Conservation (phyloP, 495 filamentous ascomycete genomes). For the Penicillium cinerascens region DNA sequence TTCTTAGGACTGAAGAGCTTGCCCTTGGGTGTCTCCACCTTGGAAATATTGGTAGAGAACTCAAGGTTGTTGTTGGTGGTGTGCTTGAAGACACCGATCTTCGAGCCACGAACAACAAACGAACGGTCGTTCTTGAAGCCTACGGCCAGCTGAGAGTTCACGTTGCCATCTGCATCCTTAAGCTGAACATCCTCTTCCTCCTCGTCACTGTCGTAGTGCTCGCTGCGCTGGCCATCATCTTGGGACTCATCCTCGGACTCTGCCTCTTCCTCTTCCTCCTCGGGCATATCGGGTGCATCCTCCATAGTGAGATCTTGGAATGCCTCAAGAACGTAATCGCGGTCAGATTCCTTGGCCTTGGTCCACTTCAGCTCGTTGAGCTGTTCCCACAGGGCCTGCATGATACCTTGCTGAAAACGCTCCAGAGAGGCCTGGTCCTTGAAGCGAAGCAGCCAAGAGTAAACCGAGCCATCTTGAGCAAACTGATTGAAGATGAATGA, state of each 20-base stretch:
- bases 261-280: conserved; percentile 63
- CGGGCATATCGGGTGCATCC: conserved; percentile 58
- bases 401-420: conserved; percentile 87
- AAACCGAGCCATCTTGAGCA: conserved; percentile 79
- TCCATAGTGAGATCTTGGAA: conserved; percentile 96
- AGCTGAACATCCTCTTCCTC: conserved; percentile 80
- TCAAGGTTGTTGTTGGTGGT: conserved; percentile 87
- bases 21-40: conserved; percentile 85
- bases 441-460: conserved; percentile 94
- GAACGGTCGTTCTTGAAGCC: conserved; percentile 97
- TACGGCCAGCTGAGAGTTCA: conserved; percentile 95
- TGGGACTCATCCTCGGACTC: conserved; percentile 60
- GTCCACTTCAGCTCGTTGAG: conserved; percentile 92
- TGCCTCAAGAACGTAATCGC: conserved; percentile 90
- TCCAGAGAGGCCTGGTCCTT: conserved; percentile 75
- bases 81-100: conserved; percentile 99
- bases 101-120: conserved; percentile 92
- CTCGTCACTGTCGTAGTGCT: conserved; percentile 89
- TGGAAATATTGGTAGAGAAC: conserved; percentile 96
- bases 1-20: conserved; percentile 91
- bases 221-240: conserved; percentile 63
- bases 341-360: conserved; percentile 86
- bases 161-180: conserved; percentile 70
- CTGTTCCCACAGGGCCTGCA: conserved; percentile 96
- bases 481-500: conserved; percentile 99